Conservation (phyloP, 371 early-diverging fungal genomes). For the Mucor ambiguus region DNA sequence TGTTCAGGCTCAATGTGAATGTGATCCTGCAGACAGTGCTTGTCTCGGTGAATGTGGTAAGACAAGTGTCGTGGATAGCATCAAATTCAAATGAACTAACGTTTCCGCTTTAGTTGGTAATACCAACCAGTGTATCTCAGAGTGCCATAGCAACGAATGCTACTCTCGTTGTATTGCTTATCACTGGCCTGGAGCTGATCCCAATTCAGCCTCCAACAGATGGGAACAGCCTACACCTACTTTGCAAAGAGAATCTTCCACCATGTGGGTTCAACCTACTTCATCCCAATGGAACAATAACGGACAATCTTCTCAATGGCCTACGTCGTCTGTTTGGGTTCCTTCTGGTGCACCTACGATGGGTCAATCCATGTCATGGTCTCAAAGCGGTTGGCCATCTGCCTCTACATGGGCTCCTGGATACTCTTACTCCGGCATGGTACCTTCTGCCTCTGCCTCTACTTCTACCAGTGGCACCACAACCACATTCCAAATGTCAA, state of each 20-base stretch:
- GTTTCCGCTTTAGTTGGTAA: constrained; percentile 22
- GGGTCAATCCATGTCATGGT: background rate
- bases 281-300: constrained; percentile 1
- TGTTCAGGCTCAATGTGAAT: constrained; percentile 32
- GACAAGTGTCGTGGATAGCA: background rate
- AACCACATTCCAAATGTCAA: constrained; percentile 6
- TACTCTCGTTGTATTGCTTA: constrained; percentile 34
- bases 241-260: constrained; percentile 6
- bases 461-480: background rate
- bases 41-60: constrained; percentile 41
- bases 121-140: constrained; percentile 31
- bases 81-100: background rate
- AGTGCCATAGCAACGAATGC: constrained; percentile 28
- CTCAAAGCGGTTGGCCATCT: constrained; percentile 6
- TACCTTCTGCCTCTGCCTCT: constrained; percentile 3
- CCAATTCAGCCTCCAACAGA: background rate
- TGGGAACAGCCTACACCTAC: background rate
- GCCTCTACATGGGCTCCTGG: background rate
- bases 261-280: background rate
- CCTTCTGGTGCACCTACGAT: background rate
- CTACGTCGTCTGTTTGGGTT: background rate
- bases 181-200: constrained; percentile 38
- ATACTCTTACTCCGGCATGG: background rate
- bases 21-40: constrained; percentile 22
- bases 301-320: background rate